phyloP scores from a whole-genome alignment of 805 yeast genomes.

The Sporopachydermia lactativora region DNA sequence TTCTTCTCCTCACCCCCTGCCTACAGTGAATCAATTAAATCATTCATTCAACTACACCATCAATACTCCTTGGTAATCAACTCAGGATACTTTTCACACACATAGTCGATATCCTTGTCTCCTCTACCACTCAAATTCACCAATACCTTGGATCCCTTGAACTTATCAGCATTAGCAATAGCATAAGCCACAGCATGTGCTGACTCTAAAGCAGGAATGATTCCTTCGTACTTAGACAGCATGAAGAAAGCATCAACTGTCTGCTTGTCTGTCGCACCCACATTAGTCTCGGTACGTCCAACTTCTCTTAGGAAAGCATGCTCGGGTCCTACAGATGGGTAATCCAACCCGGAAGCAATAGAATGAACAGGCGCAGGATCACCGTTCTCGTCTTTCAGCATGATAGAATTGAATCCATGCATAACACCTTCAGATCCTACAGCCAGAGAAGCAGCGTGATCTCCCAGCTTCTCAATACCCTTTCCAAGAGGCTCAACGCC shows the following conservation, averaged over 20 bases:
- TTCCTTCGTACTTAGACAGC: slow-evolving; percentile 89
- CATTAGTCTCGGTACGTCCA: slow-evolving; percentile 72
- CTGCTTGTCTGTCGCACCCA: slow-evolving; percentile 88
- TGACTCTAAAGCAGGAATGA: slow-evolving; percentile 95
- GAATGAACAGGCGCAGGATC: slow-evolving; percentile 97
- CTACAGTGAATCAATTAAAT: too few species aligned
- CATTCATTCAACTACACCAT: not conserved
- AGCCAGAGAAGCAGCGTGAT: slow-evolving; percentile 88
- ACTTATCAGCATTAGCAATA: slow-evolving; percentile 70
- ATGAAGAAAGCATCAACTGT: slow-evolving; percentile 84
- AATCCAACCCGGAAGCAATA: slow-evolving; percentile 95
- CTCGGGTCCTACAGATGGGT: slow-evolving; percentile 99
- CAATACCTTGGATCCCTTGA: slow-evolving; percentile 65
- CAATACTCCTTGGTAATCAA: slow-evolving; percentile 58
- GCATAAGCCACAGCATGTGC: slow-evolving; percentile 95
- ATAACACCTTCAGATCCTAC: slow-evolving; percentile 94
- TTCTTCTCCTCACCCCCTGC: too few species aligned
- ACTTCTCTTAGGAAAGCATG: slow-evolving; percentile 88
- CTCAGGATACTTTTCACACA: slow-evolving; percentile 83
- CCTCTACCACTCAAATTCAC: slow-evolving; percentile 97
- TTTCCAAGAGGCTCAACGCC: slow-evolving; percentile 10
- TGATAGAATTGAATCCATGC: slow-evolving; percentile 94
- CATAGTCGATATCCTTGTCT: slow-evolving; percentile 96
- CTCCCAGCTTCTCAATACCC: slow-evolving; percentile 3
- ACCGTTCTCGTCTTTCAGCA: slow-evolving; percentile 83